phyloP scores from a whole-genome alignment of 352 stramenopile species.

The Phytopythium litorale region DNA sequence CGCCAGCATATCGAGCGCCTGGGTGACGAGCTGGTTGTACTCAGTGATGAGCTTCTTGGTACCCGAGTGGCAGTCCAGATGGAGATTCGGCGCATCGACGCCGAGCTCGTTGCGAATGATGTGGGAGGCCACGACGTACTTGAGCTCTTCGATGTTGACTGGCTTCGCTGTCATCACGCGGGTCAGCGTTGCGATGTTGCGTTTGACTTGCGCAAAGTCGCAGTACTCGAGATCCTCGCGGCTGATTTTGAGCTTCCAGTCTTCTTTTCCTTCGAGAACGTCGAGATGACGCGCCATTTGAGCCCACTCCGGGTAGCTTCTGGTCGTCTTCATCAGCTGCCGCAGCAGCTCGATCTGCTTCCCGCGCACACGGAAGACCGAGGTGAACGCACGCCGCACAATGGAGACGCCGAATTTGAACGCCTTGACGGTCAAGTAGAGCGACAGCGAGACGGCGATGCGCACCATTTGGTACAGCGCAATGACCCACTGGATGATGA shows the following conservation, averaged over 20 bases:
- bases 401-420: slow-evolving; percentile 33
- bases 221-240: slow-evolving; percentile 50
- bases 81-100: slow-evolving; percentile 48
- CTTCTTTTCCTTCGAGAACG: slow-evolving; percentile 48
- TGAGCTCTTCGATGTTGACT: slow-evolving; percentile 41
- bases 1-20: slow-evolving; percentile 40
- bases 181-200: slow-evolving; percentile 35
- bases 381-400: slow-evolving; percentile 20
- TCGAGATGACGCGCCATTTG: slow-evolving; percentile 65
- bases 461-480: slow-evolving; percentile 62
- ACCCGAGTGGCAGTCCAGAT: slow-evolving; percentile 50
- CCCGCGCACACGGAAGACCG: slow-evolving; percentile 34
- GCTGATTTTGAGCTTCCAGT: slow-evolving; percentile 51
- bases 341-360: slow-evolving; percentile 53
- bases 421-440: slow-evolving; percentile 48
- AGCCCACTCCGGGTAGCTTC: slow-evolving; percentile 49
- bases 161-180: slow-evolving; percentile 19
- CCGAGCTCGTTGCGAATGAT: slow-evolving; percentile 65
- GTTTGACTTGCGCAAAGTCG: slow-evolving; percentile 50
- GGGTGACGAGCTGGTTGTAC: slow-evolving; percentile 42
- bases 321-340: slow-evolving; percentile 56
- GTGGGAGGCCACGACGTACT: slow-evolving; percentile 57
- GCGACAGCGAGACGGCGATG: slow-evolving; percentile 49
- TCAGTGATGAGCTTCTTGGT: slow-evolving; percentile 59
- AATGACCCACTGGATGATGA: slow-evolving; percentile 61